Base-by-base conservation (phyloP, 2,329 filamentous ascomycete genomes). In the Aspergillus sojae region DNA sequence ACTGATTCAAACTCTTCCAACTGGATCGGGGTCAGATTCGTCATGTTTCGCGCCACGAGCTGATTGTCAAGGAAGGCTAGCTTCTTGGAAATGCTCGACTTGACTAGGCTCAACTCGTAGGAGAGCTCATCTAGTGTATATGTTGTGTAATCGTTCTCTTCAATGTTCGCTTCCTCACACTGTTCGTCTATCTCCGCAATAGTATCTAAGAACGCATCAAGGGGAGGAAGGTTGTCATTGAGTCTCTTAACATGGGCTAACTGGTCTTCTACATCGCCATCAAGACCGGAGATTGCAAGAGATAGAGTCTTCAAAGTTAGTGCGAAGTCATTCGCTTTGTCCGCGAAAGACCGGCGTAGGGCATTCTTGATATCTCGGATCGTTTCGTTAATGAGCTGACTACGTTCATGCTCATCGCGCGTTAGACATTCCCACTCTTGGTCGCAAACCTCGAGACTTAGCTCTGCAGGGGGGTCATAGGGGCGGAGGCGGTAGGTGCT, bases 121-220 rank as follows among this genome's bases (percentile, higher is more conserved):
- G 89, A 89, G 48, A 99, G 85, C 79, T 99, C 95, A 75, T 99
- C 95, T 77, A 98, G 95, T 11, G 94, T 97, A 80, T 98, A 98
- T 10, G 94, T 98, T n/a, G 95, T 99, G 78, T 95, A 98, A 81
- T 99, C 95, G 78, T 99, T 99, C 74, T 99, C 95, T 79, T 99
- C 95, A 67, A 99, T 97, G 77, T 99, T 98, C 66, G 95, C 95
- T 81, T 98, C 94, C 64, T 90, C 87, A 76, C 95, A 99, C 79
- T 97, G 93, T 67, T 88, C 88, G 74, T 97, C 94, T 55, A 98
- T 86, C 12, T 88, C 88, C 16, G 89, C 91, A 74, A 99, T 97
- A 67, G 93, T 91, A 67, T 92, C 89, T 46, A 99, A 85, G 75
- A 96, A 99, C 64, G 91, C 88, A 71, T 97, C 93, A n/a, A 99